Base-by-base conservation (phyloP, 441 rosid species). In the Mallotus japonicus region DNA sequence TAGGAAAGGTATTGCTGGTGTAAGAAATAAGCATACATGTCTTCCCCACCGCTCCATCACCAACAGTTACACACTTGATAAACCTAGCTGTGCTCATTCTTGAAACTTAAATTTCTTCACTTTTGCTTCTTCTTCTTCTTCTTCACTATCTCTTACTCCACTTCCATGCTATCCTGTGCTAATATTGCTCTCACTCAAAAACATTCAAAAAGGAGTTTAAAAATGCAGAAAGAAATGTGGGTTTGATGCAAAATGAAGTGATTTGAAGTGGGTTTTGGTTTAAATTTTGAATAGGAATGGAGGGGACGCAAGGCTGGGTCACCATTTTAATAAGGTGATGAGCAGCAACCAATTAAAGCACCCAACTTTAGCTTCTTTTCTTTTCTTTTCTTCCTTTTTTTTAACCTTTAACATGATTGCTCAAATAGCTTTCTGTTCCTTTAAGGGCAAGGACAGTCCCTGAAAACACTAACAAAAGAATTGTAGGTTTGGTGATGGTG, bases 61-160 rank as follows among this genome's bases (percentile, higher is more conserved):
- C 86, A 15, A 90, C 88, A 3, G 95, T 90, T 57, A 90, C 95
- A 77, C 95, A 90, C 86, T 90, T 90, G 79, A 90, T 87, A 69
- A 87, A 90, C 71, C 92, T 87, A 59, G 92, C 76, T 15, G 89
- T 84, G 75, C 84, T 90, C 93, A 87, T 89, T 63, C 65, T 22
- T 47, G 9, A 10, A 40, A 54, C 24, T 55, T 51, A 42, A 42
- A 4, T 42, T 42, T 0, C 46, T 42, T 6, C 12, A 53, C 34
- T 44, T n/a, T 40, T 61, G 1, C 32, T 28, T 28, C 32, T 28
- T 28, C 32, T 28, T 28, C 32, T 15, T 51, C 16, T 4, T 44
- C 42, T 42, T 40, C 54, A 54, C 11, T 28, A 28, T 10, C 37
- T 34, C 54, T 54, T 72, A 53, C 53, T 54, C 62, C 75, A 72